These are phyloP conservation scores for Eimeria sp. DNA, from an alignment of 169 alveolate species.

Conservation along the genomic window DNA sequence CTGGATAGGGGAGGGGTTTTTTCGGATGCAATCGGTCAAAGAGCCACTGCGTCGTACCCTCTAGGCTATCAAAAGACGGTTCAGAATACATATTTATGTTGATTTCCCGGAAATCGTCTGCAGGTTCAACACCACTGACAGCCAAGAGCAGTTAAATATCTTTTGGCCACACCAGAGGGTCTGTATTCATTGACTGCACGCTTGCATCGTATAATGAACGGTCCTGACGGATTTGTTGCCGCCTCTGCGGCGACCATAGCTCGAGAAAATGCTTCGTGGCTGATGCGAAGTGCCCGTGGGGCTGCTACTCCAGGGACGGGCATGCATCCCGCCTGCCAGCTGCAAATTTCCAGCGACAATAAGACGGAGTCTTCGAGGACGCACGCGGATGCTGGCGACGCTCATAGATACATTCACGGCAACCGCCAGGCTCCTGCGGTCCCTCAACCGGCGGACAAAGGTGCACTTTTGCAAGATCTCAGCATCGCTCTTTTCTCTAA, in stretches of 20 bases:
- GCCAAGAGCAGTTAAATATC: not conserved
- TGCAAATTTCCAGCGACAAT: not conserved
- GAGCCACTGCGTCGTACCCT: not conserved
- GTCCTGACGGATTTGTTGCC: constrained; percentile 28
- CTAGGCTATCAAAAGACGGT: not conserved
- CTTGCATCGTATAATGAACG: constrained; percentile 16
- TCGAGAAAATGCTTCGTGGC: constrained; percentile 32
- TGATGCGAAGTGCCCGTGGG: not conserved
- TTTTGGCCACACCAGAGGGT: not conserved
- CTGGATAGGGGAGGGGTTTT: not conserved
- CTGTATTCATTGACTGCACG: not conserved
- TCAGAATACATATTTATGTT: not conserved
- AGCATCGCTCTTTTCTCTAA: constrained; percentile 64
- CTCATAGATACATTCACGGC: not conserved
- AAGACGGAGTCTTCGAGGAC: not conserved
- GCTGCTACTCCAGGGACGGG: not conserved
- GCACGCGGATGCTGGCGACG: constrained; percentile 28
- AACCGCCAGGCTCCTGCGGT: constrained; percentile 2
- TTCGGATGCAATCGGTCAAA: not conserved
- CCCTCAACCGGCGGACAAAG: not conserved
- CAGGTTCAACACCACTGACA: not conserved
- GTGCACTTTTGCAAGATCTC: constrained; percentile 56
- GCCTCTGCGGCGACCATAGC: constrained; percentile 27
- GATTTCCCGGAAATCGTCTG: not conserved
- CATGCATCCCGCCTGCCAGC: not conserved